Base-by-base conservation (phyloP, 1,284 basidiomycete genomes). In the Afroboletus lepidellus region DNA sequence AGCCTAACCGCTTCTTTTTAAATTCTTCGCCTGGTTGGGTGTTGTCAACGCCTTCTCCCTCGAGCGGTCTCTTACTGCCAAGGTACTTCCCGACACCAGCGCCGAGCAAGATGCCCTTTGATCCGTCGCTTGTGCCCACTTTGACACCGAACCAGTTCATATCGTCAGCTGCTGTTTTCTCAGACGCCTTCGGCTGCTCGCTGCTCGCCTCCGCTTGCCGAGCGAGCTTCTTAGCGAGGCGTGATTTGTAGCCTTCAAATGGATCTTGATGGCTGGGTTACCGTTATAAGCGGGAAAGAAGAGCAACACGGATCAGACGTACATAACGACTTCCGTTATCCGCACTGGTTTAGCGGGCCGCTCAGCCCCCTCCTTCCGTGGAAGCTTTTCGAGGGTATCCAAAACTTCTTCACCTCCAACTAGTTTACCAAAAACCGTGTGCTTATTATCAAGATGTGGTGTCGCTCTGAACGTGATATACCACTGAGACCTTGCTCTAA, bases 351-450 rank as follows among this genome's bases (percentile, higher is more conserved):
- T 93, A 12, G 82, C 77, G 27, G 96, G 96, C 50, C 89, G 79
- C 57, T 98, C 94, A 0, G 90, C 92, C 3, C 88, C 90, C 29
- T 87, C 81, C 65, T 94, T 90, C 20, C 87, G 76, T 0, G 92
- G 85, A 0, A 94, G 71, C 29, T 82, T 80, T 69, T 99, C 97
- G 33, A 99, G 74, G 9, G 85, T 80, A 61, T 91, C 82, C 5
- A 99, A 75, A 2, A 96, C 87, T 36, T 94, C 90, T 65, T 96
- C 92, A 4, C 95, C 95, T 21, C 95, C 95, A 0, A 98, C 93
- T 6, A 98, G 77, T 61, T 97, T 94, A 3, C 97, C 96, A 66
- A 99, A 99, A 1, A 98, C 95, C 0, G 95, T 97, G 66, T 97
- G 93, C 61, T 94, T 92, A 52, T 82, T 83, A 66, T 85, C 85